Evolutionary conservation across 2,329 filamentous ascomycete species (phyloP).

Genomic region (Chrysosporium queenslandicum): DNA sequence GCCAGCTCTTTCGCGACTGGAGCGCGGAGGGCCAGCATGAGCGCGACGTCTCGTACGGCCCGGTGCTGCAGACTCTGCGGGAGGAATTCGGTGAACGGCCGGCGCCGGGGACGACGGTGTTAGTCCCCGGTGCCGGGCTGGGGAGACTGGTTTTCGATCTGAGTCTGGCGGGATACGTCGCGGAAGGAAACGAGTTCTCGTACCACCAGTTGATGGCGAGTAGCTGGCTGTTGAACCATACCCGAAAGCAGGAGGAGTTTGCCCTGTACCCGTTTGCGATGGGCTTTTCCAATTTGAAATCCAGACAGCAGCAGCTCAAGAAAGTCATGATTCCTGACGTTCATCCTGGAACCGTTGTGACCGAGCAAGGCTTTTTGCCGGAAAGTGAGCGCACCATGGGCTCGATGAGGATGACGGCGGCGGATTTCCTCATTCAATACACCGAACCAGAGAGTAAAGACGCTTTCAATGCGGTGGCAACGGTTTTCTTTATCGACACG

Average conservation of each 20-base stretch:
- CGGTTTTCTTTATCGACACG: constrained; percentile 94
- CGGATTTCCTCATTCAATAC: constrained; percentile 87
- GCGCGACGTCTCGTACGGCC: constrained; percentile 64
- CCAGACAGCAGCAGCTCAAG: constrained; percentile 62
- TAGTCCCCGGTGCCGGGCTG: constrained; percentile 83
- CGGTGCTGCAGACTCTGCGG: constrained; percentile 57
- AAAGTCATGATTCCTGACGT: constrained; percentile 70
- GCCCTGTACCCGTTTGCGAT: constrained; percentile 76
- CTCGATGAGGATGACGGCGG: constrained; percentile 83
- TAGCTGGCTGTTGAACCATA: constrained; percentile 47
- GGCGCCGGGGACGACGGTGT: constrained; percentile 48
- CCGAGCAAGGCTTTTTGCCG: constrained; percentile 24
- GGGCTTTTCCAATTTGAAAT: constrained; percentile 75
- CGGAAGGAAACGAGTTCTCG: constrained; percentile 90
- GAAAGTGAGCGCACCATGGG: constrained; percentile 37
- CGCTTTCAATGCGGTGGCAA: constrained; percentile 70
- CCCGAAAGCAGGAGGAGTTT: constrained; percentile 51
- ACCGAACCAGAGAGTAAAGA: constrained; percentile 50
- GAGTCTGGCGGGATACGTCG: constrained; percentile 58
- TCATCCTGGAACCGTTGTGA: constrained; percentile 53
- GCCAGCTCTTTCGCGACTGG: constrained; percentile 95
- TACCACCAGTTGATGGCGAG: constrained; percentile 93
- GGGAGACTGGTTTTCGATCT: constrained; percentile 85
- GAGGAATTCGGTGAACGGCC: constrained; percentile 34
- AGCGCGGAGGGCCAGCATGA: constrained; percentile 65